Evolutionary conservation across 2,329 filamentous ascomycete genomes (phyloP).

Genomic region (Nigrospora oryzae): DNA sequence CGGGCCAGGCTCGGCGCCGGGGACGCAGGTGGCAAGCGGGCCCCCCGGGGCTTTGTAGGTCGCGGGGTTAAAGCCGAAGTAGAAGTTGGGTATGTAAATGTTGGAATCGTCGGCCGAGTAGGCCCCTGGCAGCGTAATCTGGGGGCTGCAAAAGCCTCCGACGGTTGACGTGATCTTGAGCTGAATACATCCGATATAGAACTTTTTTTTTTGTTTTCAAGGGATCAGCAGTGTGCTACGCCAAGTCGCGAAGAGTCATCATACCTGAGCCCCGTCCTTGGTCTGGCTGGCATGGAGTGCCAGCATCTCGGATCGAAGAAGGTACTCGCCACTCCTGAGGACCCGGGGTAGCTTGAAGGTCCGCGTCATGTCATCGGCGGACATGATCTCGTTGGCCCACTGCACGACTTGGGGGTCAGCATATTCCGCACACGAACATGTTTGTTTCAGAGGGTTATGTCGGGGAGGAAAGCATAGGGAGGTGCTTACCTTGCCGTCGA

Average conservation of each 20-base stretch:
- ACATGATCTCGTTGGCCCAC: constrained; percentile 18
- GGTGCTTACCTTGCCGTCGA: constrained; percentile 5
- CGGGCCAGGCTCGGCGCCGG: neutral
- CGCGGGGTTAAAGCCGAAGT: constrained; percentile 21
- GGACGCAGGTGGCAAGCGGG: constrained; percentile 8
- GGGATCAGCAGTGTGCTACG: too few species aligned
- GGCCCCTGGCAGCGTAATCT: constrained; percentile 20
- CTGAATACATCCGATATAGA: constrained; percentile 24
- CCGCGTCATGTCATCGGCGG: constrained; percentile 10
- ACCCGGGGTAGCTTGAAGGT: constrained; percentile 16
- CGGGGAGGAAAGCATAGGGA: too few species aligned
- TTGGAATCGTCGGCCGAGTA: constrained; percentile 18
- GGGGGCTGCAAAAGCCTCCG: constrained; percentile 16
- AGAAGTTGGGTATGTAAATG: constrained; percentile 19
- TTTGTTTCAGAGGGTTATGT: too few species aligned
- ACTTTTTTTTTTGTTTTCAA: too few species aligned
- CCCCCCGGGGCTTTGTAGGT: constrained; percentile 20
- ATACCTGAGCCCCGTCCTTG: constrained; percentile 16
- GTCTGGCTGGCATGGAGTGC: constrained; percentile 20
- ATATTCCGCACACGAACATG: too few species aligned
- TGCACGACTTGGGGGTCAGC: neutral
- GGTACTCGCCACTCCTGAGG: constrained; percentile 21
- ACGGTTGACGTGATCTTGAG: constrained; percentile 21
- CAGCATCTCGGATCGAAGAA: constrained; percentile 25
- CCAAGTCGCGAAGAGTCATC: neutral